Evolutionary conservation across 495 filamentous ascomycete genomes (phyloP), one percentile per base, ranked within the genome.

Genomic region (Talaromyces proteolyticus): DNA sequence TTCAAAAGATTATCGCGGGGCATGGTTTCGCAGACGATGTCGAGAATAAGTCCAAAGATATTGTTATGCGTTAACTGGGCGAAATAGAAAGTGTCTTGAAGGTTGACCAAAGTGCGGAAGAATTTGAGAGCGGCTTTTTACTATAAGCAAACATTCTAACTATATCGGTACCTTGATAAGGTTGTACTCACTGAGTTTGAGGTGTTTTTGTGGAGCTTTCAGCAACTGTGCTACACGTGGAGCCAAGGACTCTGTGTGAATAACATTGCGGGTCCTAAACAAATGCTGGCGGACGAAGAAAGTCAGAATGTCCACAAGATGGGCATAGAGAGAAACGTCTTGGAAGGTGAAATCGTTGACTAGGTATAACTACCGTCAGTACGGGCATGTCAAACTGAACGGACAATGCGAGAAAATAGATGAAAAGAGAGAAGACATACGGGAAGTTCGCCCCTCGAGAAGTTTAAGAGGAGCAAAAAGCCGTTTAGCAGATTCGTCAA

Each of bases 1-100:
- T 93, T 93, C 25, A 98, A 79, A 3, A 97, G 76, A 60, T 96
- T 98, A 64, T 98, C 91, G n/a, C 89, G 84, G 1, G 90, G 90
- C 83, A 96, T 91, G 2, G 93, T 95, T 57, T 89, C 82, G 53
- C 86, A 79, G 10, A 98, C 81, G 23, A 97, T 85, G 55, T 94
- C 82, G 21, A 98, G 77, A 47, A 97, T 92, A 2, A 91, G 85
- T 14, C 84, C 90, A 54, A 97, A 88, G 1, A 92, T 84, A 53
- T 81, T 81, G 58, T 92, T 84, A 57, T 90, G 85, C 4, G 84
- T 85, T 67, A 98, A 81, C 55, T 96, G 84, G 47, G 84, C 86
- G 64, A 88, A 85, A 69, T 95, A 95, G 58, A 91, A 95, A 50
- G 95, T 90, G 59, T 98, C 93, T 59, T 92, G 83, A 18, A 97